Percentiles rank a stretch among this genome's conserved stretches.
Evolutionary conservation across 805 yeast genomes (phyloP).

Genomic region (Ogataea glucozyma): DNA sequence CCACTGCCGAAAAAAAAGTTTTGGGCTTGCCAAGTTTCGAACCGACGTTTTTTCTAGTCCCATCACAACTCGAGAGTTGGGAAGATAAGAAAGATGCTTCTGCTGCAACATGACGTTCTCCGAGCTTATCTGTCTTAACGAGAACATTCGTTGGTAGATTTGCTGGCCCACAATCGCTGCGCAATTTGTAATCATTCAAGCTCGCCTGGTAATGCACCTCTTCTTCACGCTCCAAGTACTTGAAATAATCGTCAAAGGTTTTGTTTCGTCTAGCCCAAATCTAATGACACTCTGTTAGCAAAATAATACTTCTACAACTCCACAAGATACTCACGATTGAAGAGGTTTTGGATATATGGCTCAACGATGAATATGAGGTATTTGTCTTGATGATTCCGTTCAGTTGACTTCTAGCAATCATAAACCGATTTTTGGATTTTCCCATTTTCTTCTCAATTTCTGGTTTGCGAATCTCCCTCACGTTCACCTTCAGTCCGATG

Average conservation of each 20-base stretch:
- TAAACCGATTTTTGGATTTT: conserved; percentile 19
- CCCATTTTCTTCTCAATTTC: conserved; percentile 7
- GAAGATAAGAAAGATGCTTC: no score
- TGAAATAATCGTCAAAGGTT: conserved; percentile 10
- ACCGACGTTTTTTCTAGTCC: no score
- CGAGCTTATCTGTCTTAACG: no score
- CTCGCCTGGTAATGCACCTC: not conserved
- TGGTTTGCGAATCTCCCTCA: conserved; percentile 3
- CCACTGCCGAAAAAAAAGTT: conserved; percentile 1
- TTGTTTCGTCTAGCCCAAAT: conserved; percentile 11
- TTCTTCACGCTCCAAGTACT: conserved; percentile 13
- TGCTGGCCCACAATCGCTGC: not conserved
- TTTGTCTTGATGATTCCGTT: conserved; percentile 13
- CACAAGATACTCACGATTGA: conserved; percentile 17
- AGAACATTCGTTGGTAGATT: not conserved
- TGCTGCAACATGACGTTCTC: no score
- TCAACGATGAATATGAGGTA: not conserved
- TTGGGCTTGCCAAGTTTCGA: not conserved
- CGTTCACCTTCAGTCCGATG: not conserved
- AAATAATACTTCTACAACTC: not conserved
- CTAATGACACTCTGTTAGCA: conserved; percentile 1
- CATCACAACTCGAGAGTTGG: no score
- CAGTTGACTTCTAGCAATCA: conserved; percentile 18
- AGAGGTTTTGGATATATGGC: conserved; percentile 15
- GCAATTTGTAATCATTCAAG: conserved; percentile 1